Base-by-base conservation (phyloP, 2,329 filamentous ascomycete species). In the Hypoxylon sp. region DNA sequence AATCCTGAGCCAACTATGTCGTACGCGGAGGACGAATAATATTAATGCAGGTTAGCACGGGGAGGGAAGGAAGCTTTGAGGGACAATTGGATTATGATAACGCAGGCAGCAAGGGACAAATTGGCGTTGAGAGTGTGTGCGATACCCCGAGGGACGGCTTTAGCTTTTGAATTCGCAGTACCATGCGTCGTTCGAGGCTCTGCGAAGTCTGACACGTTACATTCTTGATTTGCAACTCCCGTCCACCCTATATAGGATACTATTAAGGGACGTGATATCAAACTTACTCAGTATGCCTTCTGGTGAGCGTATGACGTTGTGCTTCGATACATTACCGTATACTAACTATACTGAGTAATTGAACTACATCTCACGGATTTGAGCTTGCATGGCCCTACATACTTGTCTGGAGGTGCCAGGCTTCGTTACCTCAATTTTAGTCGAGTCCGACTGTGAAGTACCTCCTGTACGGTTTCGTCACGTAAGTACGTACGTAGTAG, bases 101-200 rank as follows among this genome's bases (percentile, higher is more conserved):
- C 51, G 48, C 25, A 56, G 59, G 14, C 6, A 35, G 51, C 30
- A 25, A 56, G 6, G 37, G 40, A n/a, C 17, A 56, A 37, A n/a
- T 56, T 56, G 53, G 61, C 60, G 60, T 58, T 68, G 61, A 25
- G 53, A 17, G 27, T 30, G 49, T 42, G 5, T 33, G 31, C 11
- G 35, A 66, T 68, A 68, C 65, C 62, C 55, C 11, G 44, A 59
- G 65, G 31, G 30, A 51, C 4, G 35, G 17, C 42, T 68, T 42
- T 54, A 31, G 30, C 50, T 46, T 25, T 63, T 11, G 27, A 61
- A 55, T 59, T 66, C 17, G 46, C 17, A 33, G 64, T 40, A 49
- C 48, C 22, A 48, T 11, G 30, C 22, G 44, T 44, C 31, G 48
- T 46, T 62, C 54, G 54, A 66, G 57, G 51, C 61, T 62, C 53